Evolutionary conservation across 1,139 yeast genomes (phyloP).

Genomic region (Suhomyces maxii): DNA sequence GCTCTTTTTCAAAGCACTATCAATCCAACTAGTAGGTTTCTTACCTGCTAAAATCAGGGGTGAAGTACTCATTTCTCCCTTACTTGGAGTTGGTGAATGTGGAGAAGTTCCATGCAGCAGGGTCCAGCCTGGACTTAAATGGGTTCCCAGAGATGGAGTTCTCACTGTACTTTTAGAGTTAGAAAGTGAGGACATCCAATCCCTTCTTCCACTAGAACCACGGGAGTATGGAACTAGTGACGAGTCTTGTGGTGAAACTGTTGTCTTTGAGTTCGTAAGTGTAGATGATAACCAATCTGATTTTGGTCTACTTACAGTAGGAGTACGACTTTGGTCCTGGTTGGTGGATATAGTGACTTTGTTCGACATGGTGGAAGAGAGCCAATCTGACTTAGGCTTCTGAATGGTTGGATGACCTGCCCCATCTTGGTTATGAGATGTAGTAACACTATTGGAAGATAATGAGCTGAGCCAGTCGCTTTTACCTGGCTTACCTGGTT

Average conservation of each 20-base stretch:
- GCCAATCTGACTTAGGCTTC: constrained; percentile 18
- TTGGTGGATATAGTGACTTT: constrained; percentile 11
- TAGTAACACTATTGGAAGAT: constrained; percentile 7
- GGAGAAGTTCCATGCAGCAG: constrained; percentile 2
- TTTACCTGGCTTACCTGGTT: constrained; percentile 13
- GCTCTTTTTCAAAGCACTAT: constrained; percentile 22
- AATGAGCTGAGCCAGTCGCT: constrained; percentile 11
- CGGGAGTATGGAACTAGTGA: constrained; percentile 2
- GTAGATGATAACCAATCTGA: constrained; percentile 19
- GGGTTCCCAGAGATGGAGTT: constrained; percentile 11
- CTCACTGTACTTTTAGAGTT: constrained; percentile 15
- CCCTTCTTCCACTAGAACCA: constrained; percentile 2
- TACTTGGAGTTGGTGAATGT: constrained; percentile 4
- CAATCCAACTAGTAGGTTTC: constrained; percentile 22
- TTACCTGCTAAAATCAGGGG: constrained; percentile 11
- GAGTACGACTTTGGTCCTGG: constrained; percentile 7
- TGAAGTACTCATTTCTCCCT: constrained; percentile 1
- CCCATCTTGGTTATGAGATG: constrained; percentile 4
- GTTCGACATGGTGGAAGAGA: constrained; percentile 18
- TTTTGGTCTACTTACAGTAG: constrained; percentile 12
- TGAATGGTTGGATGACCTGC: not conserved
- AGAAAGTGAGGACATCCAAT: constrained; percentile 18
- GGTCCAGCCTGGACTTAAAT: constrained; percentile 6
- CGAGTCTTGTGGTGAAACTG: constrained; percentile 10
- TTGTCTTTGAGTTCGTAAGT: constrained; percentile 13